Evolutionary conservation across 768 basidiomycete species (phyloP), one percentile per base, ranked within the genome.

Genomic region (Pulveroboletus sp.): DNA sequence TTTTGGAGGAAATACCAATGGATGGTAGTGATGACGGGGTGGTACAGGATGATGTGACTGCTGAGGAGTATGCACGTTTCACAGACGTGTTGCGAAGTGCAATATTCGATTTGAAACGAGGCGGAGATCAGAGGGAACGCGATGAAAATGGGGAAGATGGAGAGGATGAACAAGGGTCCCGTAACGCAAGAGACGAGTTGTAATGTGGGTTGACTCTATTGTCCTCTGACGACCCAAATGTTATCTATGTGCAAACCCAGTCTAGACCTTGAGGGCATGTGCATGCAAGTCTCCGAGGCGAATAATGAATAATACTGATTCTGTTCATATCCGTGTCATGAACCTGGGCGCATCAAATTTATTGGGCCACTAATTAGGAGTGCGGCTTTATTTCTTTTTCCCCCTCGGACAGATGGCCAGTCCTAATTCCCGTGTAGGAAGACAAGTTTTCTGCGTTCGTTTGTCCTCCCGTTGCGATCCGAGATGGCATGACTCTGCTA

Each of bases 21-120:
- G 73, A 73, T 40, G 60, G 45, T 6, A 45, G 47, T 38, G 69
- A 55, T 4, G 62, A 52, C 42, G 62, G 50, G 13, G 44, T 21
- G 36, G 58, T 40, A 35, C 58, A 51, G 34, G 60, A 56, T 31
- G 66, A 71, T 51, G 55, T 69, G 38, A 68, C 69, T 55, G 57
- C 69, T 52, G 67, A 69, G 49, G 69, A 75, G 57, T 61, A 69
- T 54, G 72, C 77, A 47, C 69, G 67, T 34, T 64, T 85, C 38
- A 69, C 72, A 34, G 75, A 80, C 13, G 72, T 75, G 33, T 62
- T 87, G 36, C 76, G 77, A 21, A 77, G 73, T 21, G 80, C 77
- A 17, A 79, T 81, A 4, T 73, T 71, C 55, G 75, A 83, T 52
- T 68, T 79, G 53, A 70, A 68, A 41, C 69, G 66, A 43, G 71